These are phyloP conservation scores for Termitomyces bulborhizus DNA, from an alignment of 768 basidiomycete genomes.

Conservation along the genomic window DNA sequence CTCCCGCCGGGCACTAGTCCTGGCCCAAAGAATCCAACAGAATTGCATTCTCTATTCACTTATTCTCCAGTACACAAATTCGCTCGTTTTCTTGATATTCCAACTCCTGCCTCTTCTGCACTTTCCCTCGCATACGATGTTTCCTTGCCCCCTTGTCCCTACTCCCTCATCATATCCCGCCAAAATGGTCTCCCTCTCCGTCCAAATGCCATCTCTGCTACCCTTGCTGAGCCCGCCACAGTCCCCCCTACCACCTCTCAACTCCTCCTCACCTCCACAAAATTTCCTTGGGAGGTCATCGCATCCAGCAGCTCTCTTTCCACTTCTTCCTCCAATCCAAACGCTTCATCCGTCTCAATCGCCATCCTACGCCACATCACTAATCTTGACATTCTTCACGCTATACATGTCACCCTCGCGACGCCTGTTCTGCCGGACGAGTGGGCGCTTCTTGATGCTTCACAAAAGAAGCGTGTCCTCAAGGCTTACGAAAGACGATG, in stretches of 20 bases:
- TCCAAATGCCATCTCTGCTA: neutral
- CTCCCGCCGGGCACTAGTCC: slow-evolving; percentile 8
- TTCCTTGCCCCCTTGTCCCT: slow-evolving; percentile 2
- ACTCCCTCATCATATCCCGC: slow-evolving; percentile 3
- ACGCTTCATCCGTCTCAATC: slow-evolving; percentile 2
- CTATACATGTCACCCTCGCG: slow-evolving; percentile 50
- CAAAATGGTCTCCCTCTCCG: neutral
- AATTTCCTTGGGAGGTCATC: slow-evolving; percentile 10
- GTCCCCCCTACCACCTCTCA: slow-evolving; percentile 2
- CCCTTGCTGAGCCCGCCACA: slow-evolving; percentile 9
- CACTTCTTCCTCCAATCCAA: neutral
- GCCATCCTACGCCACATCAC: slow-evolving; percentile 24
- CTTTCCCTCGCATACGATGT: slow-evolving; percentile 10
- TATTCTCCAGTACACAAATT: slow-evolving; percentile 4
- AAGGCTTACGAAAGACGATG: slow-evolving; percentile 61
- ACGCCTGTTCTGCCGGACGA: slow-evolving; percentile 56
- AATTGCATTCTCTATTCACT: slow-evolving; percentile 5
- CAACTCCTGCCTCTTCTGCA: neutral
- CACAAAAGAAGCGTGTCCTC: slow-evolving; percentile 49
- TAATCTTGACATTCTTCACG: slow-evolving; percentile 59
- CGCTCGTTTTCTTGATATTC: slow-evolving; percentile 4
- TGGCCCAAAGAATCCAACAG: slow-evolving; percentile 3
- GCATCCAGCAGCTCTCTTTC: slow-evolving; percentile 5
- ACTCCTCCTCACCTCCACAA: slow-evolving; percentile 4
- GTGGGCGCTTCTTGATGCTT: slow-evolving; percentile 55